Conservation (phyloP, 164 flowering plant species). For the Vitis rotundifolia region DNA sequence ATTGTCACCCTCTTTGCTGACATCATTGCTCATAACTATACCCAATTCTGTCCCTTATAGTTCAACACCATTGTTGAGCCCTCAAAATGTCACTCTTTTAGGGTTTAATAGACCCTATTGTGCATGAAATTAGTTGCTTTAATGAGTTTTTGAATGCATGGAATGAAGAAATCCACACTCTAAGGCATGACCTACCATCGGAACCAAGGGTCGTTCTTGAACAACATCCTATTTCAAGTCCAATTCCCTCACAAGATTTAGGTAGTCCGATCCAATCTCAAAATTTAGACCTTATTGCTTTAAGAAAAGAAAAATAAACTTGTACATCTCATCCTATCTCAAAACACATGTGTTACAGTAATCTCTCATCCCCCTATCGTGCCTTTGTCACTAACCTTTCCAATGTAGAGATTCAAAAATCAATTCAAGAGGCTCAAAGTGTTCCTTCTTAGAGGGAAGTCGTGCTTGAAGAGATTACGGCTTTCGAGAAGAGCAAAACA, state of each 20-base stretch:
- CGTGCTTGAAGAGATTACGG: too few species aligned
- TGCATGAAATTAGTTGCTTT: too few species aligned
- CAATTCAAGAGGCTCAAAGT: too few species aligned
- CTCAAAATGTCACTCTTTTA: not conserved
- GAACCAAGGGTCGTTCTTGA: not conserved
- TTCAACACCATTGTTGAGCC: not conserved
- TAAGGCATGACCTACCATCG: not conserved
- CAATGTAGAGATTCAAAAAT: too few species aligned
- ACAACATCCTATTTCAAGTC: not conserved
- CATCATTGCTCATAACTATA: not conserved
- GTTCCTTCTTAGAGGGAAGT: too few species aligned
- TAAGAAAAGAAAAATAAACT: not conserved
- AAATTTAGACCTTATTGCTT: not conserved
- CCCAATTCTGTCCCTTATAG: not conserved
- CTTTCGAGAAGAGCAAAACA: too few species aligned
- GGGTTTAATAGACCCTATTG: not conserved
- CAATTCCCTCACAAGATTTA: not conserved
- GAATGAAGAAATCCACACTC: conserved; percentile 2
- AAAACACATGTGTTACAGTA: not conserved
- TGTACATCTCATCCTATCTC: conserved; percentile 3
- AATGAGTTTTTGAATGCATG: not conserved
- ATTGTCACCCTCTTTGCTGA: not conserved
- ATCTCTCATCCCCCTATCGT: not conserved
- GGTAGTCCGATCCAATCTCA: not conserved
- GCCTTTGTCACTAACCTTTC: not conserved